Percentiles rank a stretch among this genome's conserved stretches.
Evolutionary conservation across 352 stramenopile genomes (phyloP).

Genomic region (Globisporangium canariense): DNA sequence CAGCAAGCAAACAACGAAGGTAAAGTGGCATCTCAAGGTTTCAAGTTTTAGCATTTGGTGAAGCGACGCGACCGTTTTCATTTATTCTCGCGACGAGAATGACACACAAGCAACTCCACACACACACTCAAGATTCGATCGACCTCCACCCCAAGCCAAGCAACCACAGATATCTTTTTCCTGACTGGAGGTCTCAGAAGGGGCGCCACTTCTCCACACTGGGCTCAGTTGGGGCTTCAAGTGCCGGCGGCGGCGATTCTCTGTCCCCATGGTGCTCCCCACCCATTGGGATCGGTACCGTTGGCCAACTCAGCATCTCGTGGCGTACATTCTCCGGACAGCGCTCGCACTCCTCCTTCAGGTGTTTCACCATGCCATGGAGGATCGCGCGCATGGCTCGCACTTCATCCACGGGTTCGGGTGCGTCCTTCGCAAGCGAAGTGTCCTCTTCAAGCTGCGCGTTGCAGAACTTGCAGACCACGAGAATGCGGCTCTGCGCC

Average conservation of each 20-base stretch:
- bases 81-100: neutral
- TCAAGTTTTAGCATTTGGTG: constrained; percentile 3
- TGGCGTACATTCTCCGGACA: constrained; percentile 1
- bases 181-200: neutral
- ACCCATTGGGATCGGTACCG: neutral
- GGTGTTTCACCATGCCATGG: neutral
- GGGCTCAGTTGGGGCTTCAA: neutral
- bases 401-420: constrained; percentile 1
- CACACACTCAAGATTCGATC: neutral
- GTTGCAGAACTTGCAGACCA: constrained; percentile 4
- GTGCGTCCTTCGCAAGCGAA: neutral
- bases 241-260: neutral
- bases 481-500: constrained; percentile 2
- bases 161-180: too few species aligned
- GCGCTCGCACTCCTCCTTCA: neutral
- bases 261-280: neutral
- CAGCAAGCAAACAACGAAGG: neutral
- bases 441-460: constrained; percentile 1
- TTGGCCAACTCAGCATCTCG: neutral
- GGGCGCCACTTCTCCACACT: neutral
- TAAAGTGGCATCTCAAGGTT: neutral
- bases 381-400: constrained; percentile 3
- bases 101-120: neutral
- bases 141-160: neutral
- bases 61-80: constrained; percentile 12